These are phyloP conservation scores for Dendrostoma leiphaemia DNA, from an alignment of 2,329 filamentous ascomycete genomes.

Conservation along the genomic window DNA sequence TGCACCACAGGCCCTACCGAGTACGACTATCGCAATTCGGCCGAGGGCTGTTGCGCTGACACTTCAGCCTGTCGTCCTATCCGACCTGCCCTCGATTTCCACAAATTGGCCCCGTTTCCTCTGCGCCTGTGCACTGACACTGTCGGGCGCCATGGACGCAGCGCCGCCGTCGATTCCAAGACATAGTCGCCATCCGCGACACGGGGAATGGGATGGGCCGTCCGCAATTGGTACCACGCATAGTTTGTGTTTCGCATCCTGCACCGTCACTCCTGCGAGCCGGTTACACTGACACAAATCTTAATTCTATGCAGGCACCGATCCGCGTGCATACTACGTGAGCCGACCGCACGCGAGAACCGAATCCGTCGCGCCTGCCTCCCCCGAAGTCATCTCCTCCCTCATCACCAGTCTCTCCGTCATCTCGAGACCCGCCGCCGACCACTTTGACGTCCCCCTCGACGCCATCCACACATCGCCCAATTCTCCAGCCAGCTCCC, in stretches of 20 bases:
- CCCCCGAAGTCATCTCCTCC: slow-evolving; percentile 68
- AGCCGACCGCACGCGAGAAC: slow-evolving; percentile 6
- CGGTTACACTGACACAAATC: slow-evolving; percentile 14
- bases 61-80: no score
- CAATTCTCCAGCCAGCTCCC: slow-evolving; percentile 13
- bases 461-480: slow-evolving; percentile 31
- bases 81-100: no score
- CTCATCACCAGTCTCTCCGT: slow-evolving; percentile 69
- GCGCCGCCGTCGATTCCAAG: slow-evolving; percentile 22
- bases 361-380: slow-evolving; percentile 41
- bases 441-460: slow-evolving; percentile 64
- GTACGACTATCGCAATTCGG: no score
- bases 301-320: slow-evolving; percentile 12
- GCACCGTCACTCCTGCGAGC: not conserved
- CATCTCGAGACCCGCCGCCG: slow-evolving; percentile 65
- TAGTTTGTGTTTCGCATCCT: not conserved
- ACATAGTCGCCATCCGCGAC: slow-evolving; percentile 21
- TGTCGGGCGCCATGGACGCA: slow-evolving; percentile 13
- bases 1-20: no score
- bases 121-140: not conserved
- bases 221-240: slow-evolving; percentile 5
- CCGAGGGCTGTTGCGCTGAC: no score
- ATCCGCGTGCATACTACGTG: slow-evolving; percentile 11
- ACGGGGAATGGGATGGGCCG: slow-evolving; percentile 10
- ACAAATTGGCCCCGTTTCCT: not conserved